Conservation (phyloP, 1,284 basidiomycete species). For the Apiotrichum sp. region DNA sequence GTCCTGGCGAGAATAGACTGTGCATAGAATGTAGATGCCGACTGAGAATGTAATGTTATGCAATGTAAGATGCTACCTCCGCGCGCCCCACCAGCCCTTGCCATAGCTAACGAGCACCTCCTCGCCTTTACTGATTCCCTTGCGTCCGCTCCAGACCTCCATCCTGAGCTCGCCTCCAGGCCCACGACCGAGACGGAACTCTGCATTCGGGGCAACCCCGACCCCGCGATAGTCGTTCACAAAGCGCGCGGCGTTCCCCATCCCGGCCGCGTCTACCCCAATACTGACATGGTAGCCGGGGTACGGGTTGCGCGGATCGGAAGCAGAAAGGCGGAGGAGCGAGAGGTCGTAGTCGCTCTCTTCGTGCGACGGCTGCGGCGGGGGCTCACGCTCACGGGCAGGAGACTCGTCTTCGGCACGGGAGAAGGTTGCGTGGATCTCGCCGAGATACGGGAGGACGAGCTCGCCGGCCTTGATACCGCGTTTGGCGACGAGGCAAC, state of each 20-base stretch:
- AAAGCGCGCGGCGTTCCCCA: conserved; percentile 81
- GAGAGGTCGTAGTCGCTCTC: conserved; percentile 74
- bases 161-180: conserved; percentile 64
- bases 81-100: conserved; percentile 76
- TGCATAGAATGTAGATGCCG: too few relatives aligned
- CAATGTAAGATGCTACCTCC: background rate
- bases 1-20: too few relatives aligned
- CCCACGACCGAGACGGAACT: conserved; percentile 59
- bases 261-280: conserved; percentile 61
- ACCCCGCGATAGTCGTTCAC: conserved; percentile 82
- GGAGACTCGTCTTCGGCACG: conserved; percentile 52
- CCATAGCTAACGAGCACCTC: conserved; percentile 87
- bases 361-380: conserved; percentile 21
- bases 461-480: conserved; percentile 62
- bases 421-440: conserved; percentile 50
- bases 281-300: conserved; percentile 36
- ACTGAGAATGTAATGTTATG: too few relatives aligned
- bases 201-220: conserved; percentile 59
- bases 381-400: background rate
- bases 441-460: conserved; percentile 75
- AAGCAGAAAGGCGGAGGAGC: conserved; percentile 53
- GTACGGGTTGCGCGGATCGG: conserved; percentile 28
- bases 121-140: conserved; percentile 66
- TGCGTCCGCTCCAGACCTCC: conserved; percentile 58
- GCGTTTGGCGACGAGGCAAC: conserved; percentile 68